These are phyloP conservation scores for Pezizomycotina sp. DNA, from an alignment of 2,329 filamentous ascomycete species.

Conservation along the genomic window DNA sequence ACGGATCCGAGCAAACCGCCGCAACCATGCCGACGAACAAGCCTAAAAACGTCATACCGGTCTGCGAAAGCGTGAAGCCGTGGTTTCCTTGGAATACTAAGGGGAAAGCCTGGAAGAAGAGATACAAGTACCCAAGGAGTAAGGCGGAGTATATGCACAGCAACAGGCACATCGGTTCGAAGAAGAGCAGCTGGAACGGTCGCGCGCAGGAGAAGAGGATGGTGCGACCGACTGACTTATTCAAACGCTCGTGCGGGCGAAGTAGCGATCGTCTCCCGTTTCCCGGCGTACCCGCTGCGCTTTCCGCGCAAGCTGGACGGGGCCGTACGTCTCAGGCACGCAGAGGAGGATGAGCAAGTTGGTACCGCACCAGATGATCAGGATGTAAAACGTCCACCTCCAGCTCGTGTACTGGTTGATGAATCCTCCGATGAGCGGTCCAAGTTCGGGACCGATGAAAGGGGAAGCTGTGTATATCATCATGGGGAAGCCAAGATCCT, in stretches of 20 bases:
- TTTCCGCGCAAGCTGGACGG: slow-evolving; percentile 56
- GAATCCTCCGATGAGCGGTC: slow-evolving; percentile 55
- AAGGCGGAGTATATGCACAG: slow-evolving; percentile 72
- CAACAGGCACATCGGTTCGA: slow-evolving; percentile 72
- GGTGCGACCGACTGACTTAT: slow-evolving; percentile 48
- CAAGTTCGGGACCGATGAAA: slow-evolving; percentile 45
- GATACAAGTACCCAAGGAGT: slow-evolving; percentile 71
- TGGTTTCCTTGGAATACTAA: slow-evolving; percentile 61
- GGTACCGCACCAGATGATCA: slow-evolving; percentile 62
- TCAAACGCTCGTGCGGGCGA: slow-evolving; percentile 59
- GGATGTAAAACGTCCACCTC: slow-evolving; percentile 70
- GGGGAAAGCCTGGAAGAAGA: slow-evolving; percentile 80
- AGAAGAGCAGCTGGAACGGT: slow-evolving; percentile 49
- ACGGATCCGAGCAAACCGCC: slow-evolving; percentile 44
- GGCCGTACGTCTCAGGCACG: slow-evolving; percentile 77
- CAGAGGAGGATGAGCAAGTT: slow-evolving; percentile 48
- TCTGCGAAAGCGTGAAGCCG: slow-evolving; percentile 61
- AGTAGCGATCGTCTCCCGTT: slow-evolving; percentile 62
- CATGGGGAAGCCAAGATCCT: slow-evolving; percentile 65
- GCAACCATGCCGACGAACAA: slow-evolving; percentile 51
- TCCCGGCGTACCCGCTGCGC: slow-evolving; percentile 52
- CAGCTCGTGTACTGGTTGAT: slow-evolving; percentile 61
- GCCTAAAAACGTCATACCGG: slow-evolving; percentile 62
- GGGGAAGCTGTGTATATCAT: slow-evolving; percentile 55
- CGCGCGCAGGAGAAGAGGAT: slow-evolving; percentile 43